Evolutionary conservation across 1,284 basidiomycete genomes (phyloP), one percentile per base, ranked within the genome.

Genomic region (Tilletia setariae): DNA sequence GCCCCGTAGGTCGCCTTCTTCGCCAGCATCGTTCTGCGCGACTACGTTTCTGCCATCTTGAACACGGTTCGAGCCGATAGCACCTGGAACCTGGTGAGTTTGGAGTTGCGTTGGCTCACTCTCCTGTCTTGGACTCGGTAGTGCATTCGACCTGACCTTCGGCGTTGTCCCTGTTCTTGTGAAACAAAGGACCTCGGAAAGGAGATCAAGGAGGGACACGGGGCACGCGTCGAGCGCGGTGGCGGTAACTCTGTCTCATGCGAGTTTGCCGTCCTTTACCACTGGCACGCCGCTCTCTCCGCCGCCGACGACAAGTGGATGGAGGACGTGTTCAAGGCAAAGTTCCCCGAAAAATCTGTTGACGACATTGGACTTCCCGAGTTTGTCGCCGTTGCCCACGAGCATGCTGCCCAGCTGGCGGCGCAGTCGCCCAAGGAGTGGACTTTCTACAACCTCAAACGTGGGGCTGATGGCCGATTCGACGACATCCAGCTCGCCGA

Each of bases 401-500:
- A 72, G 64, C 70, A 76, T 66, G 28, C 70, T 13, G 40, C 32
- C 1, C 19, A 46, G 8, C 32, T 63, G 9, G 16, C 46, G 40
- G 15, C 46, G 53, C 7, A 46, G 64, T 63, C 85, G 86, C 82
- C 87, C 8, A 83, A 84, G 3, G 85, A 89, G 25, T 92, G 91
- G 90, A 88, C 87, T 25, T 74, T 76, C 23, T 71, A 67, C 69
- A 90, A 89, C 2, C 76, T 92, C 70, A 74, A 87, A 71, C 88
- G 91, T n/a, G 85, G 89, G 67, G 83, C 74, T 25, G 85, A 90
- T 53, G 88, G 87, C 53, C 83, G 76, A 1, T 92, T 92, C 84
- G 87, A 86, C 43, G 90, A 93, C 78, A 86, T 86, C 7, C 88
- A 90, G 67, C 85, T 94, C 19, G 91, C 91, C n/a, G 53, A 70